Conservation (phyloP, 2,329 filamentous ascomycete genomes). For the Fusarium scirpi region DNA sequence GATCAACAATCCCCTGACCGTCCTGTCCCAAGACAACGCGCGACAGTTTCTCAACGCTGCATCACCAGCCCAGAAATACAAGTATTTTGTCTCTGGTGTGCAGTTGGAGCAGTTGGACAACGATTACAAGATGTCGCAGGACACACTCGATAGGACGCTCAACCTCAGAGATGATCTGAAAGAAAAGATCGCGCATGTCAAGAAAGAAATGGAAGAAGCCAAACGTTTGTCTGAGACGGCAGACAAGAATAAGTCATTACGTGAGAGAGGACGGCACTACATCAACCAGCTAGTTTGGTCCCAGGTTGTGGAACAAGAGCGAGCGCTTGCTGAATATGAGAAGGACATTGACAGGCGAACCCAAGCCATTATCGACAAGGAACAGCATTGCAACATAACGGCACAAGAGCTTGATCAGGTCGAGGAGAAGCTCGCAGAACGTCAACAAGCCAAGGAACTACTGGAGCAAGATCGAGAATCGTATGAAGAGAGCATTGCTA, state of each 20-base stretch:
- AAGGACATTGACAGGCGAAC: conserved; percentile 46
- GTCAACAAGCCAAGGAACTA: conserved; percentile 55
- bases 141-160: conserved; percentile 76
- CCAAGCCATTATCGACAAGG: conserved; percentile 44
- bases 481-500: conserved; percentile 57
- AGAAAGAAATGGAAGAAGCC: conserved; percentile 67
- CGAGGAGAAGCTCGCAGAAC: conserved; percentile 59
- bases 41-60: conserved; percentile 92
- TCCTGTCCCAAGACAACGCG: conserved; percentile 94
- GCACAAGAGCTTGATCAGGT: conserved; percentile 62
- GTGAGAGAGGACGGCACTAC: conserved; percentile 69
- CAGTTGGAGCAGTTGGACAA: conserved; percentile 92
- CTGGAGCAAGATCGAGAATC: conserved; percentile 61
- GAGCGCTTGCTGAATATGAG: conserved; percentile 55
- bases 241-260: conserved; percentile 74
- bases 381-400: conserved; percentile 53
- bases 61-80: conserved; percentile 87
- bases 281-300: conserved; percentile 84
- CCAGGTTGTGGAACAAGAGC: conserved; percentile 83
- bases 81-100: conserved; percentile 94
- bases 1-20: conserved; percentile 96
- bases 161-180: conserved; percentile 54
- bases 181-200: conserved; percentile 51
- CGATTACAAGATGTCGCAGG: conserved; percentile 87
- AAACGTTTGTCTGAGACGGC: conserved; percentile 73